Percentiles rank a stretch among this genome's conserved stretches.
phyloP scores from a whole-genome alignment of 2,329 filamentous ascomycete species.

The Penicillium sp. region DNA sequence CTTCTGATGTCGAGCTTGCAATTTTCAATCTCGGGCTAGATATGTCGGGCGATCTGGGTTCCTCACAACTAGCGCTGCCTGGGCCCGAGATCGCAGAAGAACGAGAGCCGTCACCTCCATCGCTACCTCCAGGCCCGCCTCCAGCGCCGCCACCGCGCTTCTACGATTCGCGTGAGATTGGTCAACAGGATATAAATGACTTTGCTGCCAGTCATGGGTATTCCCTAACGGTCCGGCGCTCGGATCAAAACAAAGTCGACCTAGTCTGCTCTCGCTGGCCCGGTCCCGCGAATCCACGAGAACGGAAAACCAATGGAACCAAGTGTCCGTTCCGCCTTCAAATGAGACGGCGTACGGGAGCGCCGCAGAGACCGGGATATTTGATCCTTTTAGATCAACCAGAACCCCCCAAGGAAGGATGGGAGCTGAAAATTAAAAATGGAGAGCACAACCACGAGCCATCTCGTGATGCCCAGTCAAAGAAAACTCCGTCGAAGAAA shows the following conservation, averaged over 20 bases:
- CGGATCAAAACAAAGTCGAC: not conserved
- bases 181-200: not conserved
- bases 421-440: not conserved
- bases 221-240: not conserved
- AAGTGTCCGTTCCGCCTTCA: not conserved
- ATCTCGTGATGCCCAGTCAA: not conserved
- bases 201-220: conserved; percentile 1
- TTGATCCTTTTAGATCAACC: not conserved
- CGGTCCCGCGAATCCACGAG: not conserved
- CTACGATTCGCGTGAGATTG: not conserved
- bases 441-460: conserved; percentile 1
- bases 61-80: too few species aligned
- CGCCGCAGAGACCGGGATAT: not conserved
- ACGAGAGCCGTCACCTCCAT: not conserved
- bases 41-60: too few species aligned
- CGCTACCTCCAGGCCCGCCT: not conserved
- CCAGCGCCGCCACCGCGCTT: not conserved
- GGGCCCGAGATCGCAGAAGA: not conserved
- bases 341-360: not conserved
- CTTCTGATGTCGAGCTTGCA: not conserved
- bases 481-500: not conserved
- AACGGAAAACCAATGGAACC: not conserved
- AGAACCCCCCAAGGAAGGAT: not conserved
- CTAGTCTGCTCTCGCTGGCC: conserved; percentile 1
- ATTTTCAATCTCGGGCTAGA: not conserved